Evolutionary conservation across 2,329 filamentous ascomycete species (phyloP).

Genomic region (Penicillium decumbens): DNA sequence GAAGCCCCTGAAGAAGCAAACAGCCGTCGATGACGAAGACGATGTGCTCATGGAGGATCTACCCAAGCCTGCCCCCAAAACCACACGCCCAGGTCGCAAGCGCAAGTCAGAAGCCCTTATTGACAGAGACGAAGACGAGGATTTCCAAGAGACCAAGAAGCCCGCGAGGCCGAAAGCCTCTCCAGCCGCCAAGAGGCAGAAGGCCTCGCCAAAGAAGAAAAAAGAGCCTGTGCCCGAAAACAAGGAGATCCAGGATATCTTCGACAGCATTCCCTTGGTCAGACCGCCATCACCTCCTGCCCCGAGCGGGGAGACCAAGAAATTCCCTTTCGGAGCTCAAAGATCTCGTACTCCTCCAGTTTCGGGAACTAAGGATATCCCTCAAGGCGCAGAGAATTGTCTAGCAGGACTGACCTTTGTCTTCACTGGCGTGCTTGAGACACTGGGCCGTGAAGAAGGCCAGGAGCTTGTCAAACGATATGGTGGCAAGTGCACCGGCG

Average conservation of each 20-base stretch:
- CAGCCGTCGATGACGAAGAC: conserved; percentile 29
- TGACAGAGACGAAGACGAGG: conserved; percentile 51
- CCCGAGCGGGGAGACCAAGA: conserved; percentile 60
- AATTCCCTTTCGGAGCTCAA: conserved; percentile 74
- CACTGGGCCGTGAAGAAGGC: conserved; percentile 76
- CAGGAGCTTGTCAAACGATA: conserved; percentile 85
- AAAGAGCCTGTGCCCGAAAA: conserved; percentile 57
- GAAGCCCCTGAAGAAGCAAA: conserved; percentile 35
- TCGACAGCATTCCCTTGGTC: conserved; percentile 80
- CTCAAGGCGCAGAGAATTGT: conserved; percentile 81
- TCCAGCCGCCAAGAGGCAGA: conserved; percentile 44
- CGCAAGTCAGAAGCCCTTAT: conserved; percentile 54
- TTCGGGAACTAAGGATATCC: conserved; percentile 64
- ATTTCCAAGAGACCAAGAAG: conserved; percentile 59
- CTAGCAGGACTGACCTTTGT: conserved; percentile 86
- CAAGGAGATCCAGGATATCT: conserved; percentile 71
- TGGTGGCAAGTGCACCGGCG: conserved; percentile 81
- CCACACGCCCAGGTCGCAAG: conserved; percentile 43
- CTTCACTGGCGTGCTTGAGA: conserved; percentile 83
- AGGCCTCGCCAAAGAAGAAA: conserved; percentile 61
- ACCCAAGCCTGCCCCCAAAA: conserved; percentile 45
- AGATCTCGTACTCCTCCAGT: conserved; percentile 58
- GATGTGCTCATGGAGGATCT: conserved; percentile 52
- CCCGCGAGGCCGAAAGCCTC: conserved; percentile 34
- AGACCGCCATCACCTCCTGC: conserved; percentile 78